phyloP scores from a whole-genome alignment of 192 early-diverging fungal genomes.

The Rhizoclosmatium globosum region DNA sequence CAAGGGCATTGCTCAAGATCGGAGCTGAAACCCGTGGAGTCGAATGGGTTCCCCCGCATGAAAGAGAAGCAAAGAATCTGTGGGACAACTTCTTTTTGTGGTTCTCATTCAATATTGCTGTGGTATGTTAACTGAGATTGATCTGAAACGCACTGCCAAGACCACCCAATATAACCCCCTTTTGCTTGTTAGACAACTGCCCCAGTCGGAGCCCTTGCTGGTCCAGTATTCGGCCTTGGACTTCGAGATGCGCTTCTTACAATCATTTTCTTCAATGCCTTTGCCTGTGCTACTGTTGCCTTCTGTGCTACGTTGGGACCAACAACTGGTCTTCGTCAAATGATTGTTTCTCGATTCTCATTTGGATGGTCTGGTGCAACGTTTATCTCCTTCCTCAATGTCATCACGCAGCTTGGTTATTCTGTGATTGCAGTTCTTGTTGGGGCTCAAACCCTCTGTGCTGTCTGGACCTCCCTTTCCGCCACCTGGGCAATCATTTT shows the following conservation, averaged over 20 bases:
- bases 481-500: constrained; percentile 40
- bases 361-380: constrained; percentile 43
- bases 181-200: constrained; percentile 25
- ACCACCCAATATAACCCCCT: no score
- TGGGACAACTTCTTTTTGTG: constrained; percentile 23
- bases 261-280: constrained; percentile 45
- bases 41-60: constrained; percentile 20
- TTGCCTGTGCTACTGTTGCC: constrained; percentile 35
- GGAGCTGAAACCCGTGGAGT: constrained; percentile 20
- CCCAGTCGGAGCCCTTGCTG: constrained; percentile 39
- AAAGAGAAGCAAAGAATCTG: neutral
- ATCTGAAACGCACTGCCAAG: neutral
- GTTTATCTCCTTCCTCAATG: constrained; percentile 43
- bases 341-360: constrained; percentile 46
- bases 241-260: constrained; percentile 33
- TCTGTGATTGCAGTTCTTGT: constrained; percentile 43
- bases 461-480: constrained; percentile 20
- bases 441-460: constrained; percentile 41
- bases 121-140: neutral
- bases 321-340: constrained; percentile 47
- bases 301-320: constrained; percentile 46
- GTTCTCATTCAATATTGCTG: constrained; percentile 21
- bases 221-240: constrained; percentile 38
- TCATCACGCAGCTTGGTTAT: constrained; percentile 42
- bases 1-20: no score